These are phyloP conservation scores for Penicillium verrucosum DNA, from an alignment of 2,329 filamentous ascomycete species.

Conservation along the genomic window DNA sequence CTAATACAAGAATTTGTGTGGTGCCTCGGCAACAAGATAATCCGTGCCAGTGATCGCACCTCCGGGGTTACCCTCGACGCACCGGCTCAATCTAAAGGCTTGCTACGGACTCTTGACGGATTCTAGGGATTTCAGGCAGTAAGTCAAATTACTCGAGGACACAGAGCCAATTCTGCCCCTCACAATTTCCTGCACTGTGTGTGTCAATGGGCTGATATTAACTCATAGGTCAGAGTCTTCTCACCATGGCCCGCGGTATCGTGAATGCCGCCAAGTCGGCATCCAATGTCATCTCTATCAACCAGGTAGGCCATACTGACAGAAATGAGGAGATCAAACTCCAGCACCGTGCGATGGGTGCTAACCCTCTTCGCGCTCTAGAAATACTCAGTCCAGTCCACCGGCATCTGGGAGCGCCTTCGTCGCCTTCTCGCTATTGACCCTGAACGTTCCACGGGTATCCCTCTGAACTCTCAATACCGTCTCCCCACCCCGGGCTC, in stretches of 20 bases:
- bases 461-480: conserved; percentile 90
- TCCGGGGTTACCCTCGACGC: conserved; percentile 15
- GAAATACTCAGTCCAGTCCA: conserved; percentile 96
- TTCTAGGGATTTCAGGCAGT: conserved; percentile 13
- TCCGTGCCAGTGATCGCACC: conserved; percentile 14
- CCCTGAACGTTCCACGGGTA: conserved; percentile 81
- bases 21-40: conserved; percentile 10
- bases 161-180: neutral
- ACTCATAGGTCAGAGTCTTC: conserved; percentile 25
- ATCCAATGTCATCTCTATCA: conserved; percentile 36
- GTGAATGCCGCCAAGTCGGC: conserved; percentile 41
- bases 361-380: conserved; percentile 38
- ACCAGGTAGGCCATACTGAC: conserved; percentile 30
- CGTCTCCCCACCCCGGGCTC: conserved; percentile 79
- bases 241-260: conserved; percentile 36
- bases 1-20: conserved; percentile 9
- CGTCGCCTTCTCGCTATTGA: conserved; percentile 78
- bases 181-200: neutral
- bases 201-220: conserved; percentile 10
- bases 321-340: neutral
- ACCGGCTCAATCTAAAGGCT: conserved; percentile 12
- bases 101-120: conserved; percentile 13
- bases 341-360: neutral
- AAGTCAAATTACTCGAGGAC: neutral
- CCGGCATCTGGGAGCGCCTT: conserved; percentile 80